phyloP scores from a whole-genome alignment of 2,329 filamentous ascomycete genomes.

The Fusarium haematococcum region DNA sequence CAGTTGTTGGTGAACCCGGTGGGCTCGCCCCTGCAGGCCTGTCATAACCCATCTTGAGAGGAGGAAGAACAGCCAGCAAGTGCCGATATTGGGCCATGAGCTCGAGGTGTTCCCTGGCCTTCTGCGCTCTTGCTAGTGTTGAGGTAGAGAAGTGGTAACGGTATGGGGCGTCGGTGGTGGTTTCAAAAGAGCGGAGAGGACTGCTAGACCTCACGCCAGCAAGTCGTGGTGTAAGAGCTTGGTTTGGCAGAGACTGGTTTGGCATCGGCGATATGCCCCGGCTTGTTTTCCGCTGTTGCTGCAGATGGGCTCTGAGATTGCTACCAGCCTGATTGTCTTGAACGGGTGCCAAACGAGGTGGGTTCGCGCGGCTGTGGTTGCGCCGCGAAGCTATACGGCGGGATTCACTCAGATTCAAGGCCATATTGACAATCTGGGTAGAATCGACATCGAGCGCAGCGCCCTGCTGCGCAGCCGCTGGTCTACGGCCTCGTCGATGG shows the following conservation, averaged over 20 bases:
- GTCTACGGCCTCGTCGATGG: constrained; percentile 27
- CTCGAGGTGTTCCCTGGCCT: constrained; percentile 87
- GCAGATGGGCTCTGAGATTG: constrained; percentile 76
- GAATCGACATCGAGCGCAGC: constrained; percentile 76
- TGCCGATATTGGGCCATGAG: constrained; percentile 86
- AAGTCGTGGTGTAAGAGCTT: constrained; percentile 53
- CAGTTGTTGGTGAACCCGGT: constrained; percentile 53
- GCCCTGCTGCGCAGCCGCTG: constrained; percentile 28
- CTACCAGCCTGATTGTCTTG: constrained; percentile 66
- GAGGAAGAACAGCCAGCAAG: constrained; percentile 82
- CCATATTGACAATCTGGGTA: constrained; percentile 92
- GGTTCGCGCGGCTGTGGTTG: constrained; percentile 64
- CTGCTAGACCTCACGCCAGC: constrained; percentile 56
- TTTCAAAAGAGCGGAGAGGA: constrained; percentile 63
- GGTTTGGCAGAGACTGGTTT: constrained; percentile 51
- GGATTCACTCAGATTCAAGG: constrained; percentile 87
- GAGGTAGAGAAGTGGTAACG: constrained; percentile 80
- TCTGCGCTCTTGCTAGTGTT: constrained; percentile 84
- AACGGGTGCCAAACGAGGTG: constrained; percentile 63
- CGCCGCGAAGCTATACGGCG: constrained; percentile 72
- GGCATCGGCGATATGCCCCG: constrained; percentile 71
- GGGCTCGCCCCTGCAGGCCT: constrained; percentile 56
- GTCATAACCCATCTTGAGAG: constrained; percentile 65
- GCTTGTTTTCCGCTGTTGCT: constrained; percentile 74
- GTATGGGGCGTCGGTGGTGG: constrained; percentile 58